A percentile compares a stretch with the other conserved stretches of the same genome.
These are phyloP conservation scores for Dendrocalamus latiflorus DNA, from an alignment of 202 grass and related monocot genomes.

Conservation along the genomic window DNA sequence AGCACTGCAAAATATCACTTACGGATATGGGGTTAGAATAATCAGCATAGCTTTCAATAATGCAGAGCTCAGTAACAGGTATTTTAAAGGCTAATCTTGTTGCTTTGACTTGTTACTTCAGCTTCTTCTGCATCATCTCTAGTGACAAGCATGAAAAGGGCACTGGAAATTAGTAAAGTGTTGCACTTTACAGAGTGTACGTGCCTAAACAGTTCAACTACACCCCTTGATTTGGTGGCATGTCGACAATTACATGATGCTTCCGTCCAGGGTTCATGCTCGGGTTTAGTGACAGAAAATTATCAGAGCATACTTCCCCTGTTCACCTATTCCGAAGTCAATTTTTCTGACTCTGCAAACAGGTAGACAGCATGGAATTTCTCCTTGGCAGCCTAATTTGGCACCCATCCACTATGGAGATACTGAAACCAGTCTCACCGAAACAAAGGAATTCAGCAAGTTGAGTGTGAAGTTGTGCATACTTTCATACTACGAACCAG, in stretches of 20 bases:
- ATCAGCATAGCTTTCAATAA: conserved; percentile 26
- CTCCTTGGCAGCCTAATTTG: neutral
- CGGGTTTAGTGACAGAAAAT: conserved; percentile 9
- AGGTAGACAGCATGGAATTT: neutral
- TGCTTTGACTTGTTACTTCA: conserved; percentile 42
- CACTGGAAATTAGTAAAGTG: conserved; percentile 37
- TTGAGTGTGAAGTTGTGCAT: neutral
- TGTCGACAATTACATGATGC: conserved; percentile 34
- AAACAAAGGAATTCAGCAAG: neutral
- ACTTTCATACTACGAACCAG: neutral
- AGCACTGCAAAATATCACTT: neutral
- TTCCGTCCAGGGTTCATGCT: neutral
- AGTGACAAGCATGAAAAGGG: conserved; percentile 27
- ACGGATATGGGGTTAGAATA: neutral
- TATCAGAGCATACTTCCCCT: neutral
- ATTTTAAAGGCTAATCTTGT: conserved; percentile 46
- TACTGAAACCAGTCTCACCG: neutral
- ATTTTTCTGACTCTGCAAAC: conserved; percentile 13
- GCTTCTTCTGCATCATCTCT: conserved; percentile 30
- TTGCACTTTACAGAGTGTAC: conserved; percentile 26
- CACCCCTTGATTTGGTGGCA: conserved; percentile 48
- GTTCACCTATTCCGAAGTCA: neutral
- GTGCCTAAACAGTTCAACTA: conserved; percentile 46
- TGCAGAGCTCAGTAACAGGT: conserved; percentile 12
- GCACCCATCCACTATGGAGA: neutral